These are phyloP conservation scores for Aurifilum marmelostoma DNA, from an alignment of 2,329 filamentous ascomycete species.

Conservation along the genomic window DNA sequence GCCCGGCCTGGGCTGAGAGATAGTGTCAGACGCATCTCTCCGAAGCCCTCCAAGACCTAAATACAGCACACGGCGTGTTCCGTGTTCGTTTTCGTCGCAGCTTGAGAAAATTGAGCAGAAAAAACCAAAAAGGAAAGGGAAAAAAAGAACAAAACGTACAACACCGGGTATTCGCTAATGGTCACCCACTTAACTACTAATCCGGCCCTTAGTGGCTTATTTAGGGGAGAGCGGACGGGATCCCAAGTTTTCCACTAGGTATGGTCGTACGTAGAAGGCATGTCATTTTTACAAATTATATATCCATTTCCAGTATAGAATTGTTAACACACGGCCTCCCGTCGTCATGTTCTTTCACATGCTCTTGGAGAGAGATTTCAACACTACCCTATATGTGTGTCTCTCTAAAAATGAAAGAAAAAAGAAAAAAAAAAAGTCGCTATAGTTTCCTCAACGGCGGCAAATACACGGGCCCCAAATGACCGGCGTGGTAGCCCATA, in stretches of 20 bases:
- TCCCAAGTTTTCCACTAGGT: not conserved
- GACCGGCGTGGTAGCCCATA: not conserved
- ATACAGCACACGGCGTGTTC: not conserved
- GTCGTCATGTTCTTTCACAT: too few species aligned
- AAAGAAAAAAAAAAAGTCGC: too few species aligned
- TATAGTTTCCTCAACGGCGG: not conserved
- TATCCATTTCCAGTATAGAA: not conserved
- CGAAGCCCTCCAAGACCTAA: not conserved
- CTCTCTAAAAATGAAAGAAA: too few species aligned
- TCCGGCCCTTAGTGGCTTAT: not conserved
- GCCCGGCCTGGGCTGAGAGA: not conserved
- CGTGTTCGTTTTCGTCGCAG: too few species aligned
- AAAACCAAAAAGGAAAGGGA: not conserved
- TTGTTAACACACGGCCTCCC: too few species aligned
- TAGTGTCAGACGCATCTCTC: not conserved
- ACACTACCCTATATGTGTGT: too few species aligned
- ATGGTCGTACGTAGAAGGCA: not conserved
- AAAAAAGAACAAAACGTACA: constrained; percentile 1
- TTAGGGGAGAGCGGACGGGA: not conserved
- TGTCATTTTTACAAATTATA: not conserved
- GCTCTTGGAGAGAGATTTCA: too few species aligned
- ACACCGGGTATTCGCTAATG: constrained; percentile 11
- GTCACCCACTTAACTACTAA: not conserved
- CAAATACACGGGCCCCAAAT: not conserved
- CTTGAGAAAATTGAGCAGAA: too few species aligned